Percentiles rank a stretch among this genome's conserved stretches.
phyloP scores from a whole-genome alignment of 2,329 filamentous ascomycete species.

The Hymenoscyphus albidus region DNA sequence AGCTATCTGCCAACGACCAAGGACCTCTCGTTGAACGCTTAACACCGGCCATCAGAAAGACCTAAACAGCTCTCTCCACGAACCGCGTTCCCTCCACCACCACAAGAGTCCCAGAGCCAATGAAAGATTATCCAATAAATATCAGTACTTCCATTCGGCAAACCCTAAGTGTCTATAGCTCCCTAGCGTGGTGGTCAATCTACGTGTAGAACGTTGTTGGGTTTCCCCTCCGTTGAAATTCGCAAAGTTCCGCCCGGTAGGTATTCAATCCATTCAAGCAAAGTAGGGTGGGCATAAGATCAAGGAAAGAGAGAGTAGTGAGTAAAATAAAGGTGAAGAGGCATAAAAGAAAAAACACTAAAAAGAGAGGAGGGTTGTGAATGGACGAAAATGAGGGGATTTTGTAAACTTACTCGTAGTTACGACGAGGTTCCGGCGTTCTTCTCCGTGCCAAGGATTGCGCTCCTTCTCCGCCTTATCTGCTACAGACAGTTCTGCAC shows the following conservation, averaged over 20 bases:
- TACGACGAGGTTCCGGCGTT: not conserved
- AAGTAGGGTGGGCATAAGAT: not conserved
- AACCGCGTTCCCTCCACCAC: not conserved
- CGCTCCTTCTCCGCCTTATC: too few species aligned
- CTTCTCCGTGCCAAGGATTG: not conserved
- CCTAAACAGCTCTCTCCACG: not conserved
- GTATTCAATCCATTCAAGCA: not conserved
- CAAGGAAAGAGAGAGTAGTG: not conserved
- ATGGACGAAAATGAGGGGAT: not conserved
- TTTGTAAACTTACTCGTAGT: not conserved
- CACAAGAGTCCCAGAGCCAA: constrained; percentile 17
- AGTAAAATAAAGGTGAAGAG: not conserved
- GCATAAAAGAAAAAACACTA: not conserved
- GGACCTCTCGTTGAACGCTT: not conserved
- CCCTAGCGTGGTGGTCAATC: not conserved
- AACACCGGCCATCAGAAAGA: not conserved
- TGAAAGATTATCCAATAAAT: constrained; percentile 7
- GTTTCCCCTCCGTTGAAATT: not conserved
- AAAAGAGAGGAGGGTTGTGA: not conserved
- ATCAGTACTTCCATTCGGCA: constrained; percentile 17
- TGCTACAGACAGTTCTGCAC: not conserved
- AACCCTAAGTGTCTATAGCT: not conserved
- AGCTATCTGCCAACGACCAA: constrained; percentile 35
- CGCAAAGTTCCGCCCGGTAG: not conserved
- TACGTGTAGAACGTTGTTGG: not conserved